Percentiles rank a stretch among this genome's conserved stretches.
phyloP scores from a whole-genome alignment of 345 rosid species.

The Melastoma malabathricum region DNA sequence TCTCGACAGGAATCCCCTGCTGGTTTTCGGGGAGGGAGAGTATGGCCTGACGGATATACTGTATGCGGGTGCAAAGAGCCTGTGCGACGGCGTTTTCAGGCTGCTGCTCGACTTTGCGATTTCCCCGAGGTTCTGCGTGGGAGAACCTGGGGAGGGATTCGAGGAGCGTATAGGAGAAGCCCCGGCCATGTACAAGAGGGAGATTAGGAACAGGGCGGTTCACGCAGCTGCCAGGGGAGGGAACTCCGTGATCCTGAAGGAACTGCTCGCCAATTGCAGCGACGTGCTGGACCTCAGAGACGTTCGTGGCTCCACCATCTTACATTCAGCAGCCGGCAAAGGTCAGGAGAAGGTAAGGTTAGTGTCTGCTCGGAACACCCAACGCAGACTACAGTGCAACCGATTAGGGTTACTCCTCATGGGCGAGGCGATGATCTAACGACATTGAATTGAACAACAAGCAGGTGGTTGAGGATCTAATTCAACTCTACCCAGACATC shows the following conservation, averaged over 20 bases:
- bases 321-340: slow-evolving; percentile 77
- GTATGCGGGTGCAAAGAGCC: slow-evolving; percentile 78
- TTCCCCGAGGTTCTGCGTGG: slow-evolving; percentile 29
- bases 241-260: slow-evolving; percentile 39
- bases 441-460: neutral
- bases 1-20: slow-evolving; percentile 49
- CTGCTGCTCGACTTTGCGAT: slow-evolving; percentile 50
- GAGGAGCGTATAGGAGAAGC: slow-evolving; percentile 20
- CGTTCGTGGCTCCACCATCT: slow-evolving; percentile 60
- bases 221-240: slow-evolving; percentile 92
- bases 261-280: slow-evolving; percentile 27
- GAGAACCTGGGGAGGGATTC: slow-evolving; percentile 17
- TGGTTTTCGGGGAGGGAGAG: slow-evolving; percentile 90
- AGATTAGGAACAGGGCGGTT: slow-evolving; percentile 61
- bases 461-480: slow-evolving; percentile 57
- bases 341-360: slow-evolving; percentile 67
- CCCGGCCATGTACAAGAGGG: slow-evolving; percentile 43
- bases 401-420: too few species aligned
- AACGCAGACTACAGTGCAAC: too few species aligned
- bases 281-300: slow-evolving; percentile 55
- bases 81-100: slow-evolving; percentile 42
- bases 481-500: slow-evolving; percentile 20
- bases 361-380: neutral
- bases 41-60: slow-evolving; percentile 74
- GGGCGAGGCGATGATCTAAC: too few species aligned